These are phyloP conservation scores for Eutypella sp. DNA, from an alignment of 2,329 filamentous ascomycete genomes.

Conservation along the genomic window DNA sequence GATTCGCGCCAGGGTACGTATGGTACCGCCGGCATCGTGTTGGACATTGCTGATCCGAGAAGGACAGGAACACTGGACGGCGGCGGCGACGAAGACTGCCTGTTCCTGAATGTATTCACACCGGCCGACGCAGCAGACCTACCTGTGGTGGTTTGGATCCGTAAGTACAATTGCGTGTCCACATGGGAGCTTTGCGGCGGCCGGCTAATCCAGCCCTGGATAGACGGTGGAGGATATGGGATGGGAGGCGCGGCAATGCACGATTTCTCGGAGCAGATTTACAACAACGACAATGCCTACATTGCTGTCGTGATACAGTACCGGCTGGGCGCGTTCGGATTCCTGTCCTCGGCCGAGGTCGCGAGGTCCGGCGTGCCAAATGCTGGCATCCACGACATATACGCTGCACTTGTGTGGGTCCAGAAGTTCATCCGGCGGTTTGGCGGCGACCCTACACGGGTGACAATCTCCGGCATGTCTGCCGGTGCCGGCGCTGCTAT, in stretches of 20 bases:
- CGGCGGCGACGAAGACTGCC: constrained; percentile 39
- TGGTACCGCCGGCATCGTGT: constrained; percentile 11
- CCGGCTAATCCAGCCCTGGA: constrained; percentile 7
- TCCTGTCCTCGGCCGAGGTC: constrained; percentile 42
- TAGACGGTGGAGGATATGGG: constrained; percentile 43
- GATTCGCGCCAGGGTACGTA: constrained; percentile 9
- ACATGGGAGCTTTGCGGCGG: too few relatives aligned
- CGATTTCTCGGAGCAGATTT: constrained; percentile 21
- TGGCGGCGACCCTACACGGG: constrained; percentile 46
- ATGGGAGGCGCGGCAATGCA: constrained; percentile 11
- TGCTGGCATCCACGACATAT: constrained; percentile 45
- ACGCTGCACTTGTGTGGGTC: constrained; percentile 48
- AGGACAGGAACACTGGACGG: constrained; percentile 3
- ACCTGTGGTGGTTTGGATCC: constrained; percentile 46
- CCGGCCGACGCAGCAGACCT: constrained; percentile 28
- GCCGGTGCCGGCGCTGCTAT: constrained; percentile 48
- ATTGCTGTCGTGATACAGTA: constrained; percentile 41
- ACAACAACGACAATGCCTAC: constrained; percentile 35
- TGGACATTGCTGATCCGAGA: neutral
- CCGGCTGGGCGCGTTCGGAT: constrained; percentile 40
- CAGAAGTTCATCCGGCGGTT: constrained; percentile 46
- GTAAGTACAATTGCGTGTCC: too few relatives aligned
- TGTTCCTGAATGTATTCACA: constrained; percentile 42
- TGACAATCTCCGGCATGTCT: constrained; percentile 49
- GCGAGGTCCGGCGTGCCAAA: constrained; percentile 35